Base-by-base conservation (phyloP, 1,139 yeast genomes). In the Taphrina confusa region DNA sequence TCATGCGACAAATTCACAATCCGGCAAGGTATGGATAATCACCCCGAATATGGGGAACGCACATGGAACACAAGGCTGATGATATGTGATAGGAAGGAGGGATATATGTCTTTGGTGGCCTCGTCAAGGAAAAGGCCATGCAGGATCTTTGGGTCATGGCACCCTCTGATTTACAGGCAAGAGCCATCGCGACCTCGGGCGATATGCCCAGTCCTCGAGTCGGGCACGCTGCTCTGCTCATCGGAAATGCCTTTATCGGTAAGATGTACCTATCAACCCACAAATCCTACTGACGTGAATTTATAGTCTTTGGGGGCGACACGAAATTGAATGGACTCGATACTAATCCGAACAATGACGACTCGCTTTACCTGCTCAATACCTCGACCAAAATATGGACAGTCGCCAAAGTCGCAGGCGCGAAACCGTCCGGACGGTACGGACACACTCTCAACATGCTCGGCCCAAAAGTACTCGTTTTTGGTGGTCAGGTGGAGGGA, bases 401-500 rank as follows among this genome's bases (percentile, higher is more conserved):
- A 12, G 62, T 55, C n/a, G 68, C 68, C 12, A 44, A 39, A 1
- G 65, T 66, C 63, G 79, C 81, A 22, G 92, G 95, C 25, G 81
- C 82, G 62, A 84, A 88, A 68, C 98, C 98, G 0, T 77, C 83
- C 42, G 98, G 98, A 2, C 80, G 99, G 65, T 92, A 92, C 71
- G 98, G 98, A 20, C 97, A 92, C 72, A 84, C 95, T 56, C 76
- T 84, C 58, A 82, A 82, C 61, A 82, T 82, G 63, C 76, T 80
- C 65, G 85, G 87, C 57, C 84, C 94, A 4, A 80, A 85, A 66
- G 78, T 94, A 57, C 92, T 84, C 72, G 78, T 92, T 9, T 92
- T 90, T 75, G 99, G 98, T 57, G 99, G 99, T 58, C 97, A 92
- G 72, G 80, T 90, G 67, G 97, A 92, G 70, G 90, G 87, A 69